These are phyloP conservation scores for Boletus smithii DNA, from an alignment of 1,284 basidiomycete species.

Conservation along the genomic window DNA sequence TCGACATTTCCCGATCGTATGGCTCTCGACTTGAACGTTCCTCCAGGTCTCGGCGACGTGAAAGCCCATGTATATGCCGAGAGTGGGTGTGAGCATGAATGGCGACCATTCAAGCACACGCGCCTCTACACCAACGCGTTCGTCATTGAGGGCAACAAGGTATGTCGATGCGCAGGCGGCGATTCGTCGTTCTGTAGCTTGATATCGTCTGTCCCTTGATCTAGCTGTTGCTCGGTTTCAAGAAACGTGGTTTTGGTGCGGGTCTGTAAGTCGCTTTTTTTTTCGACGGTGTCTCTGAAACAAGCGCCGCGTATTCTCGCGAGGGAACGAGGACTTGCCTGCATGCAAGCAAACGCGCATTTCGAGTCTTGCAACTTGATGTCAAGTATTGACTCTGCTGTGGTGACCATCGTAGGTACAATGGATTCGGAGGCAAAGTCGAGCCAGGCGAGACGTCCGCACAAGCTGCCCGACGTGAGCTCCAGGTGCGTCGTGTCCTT, in stretches of 20 bases:
- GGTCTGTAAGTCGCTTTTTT: constrained; percentile 35
- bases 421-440: constrained; percentile 51
- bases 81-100: constrained; percentile 28
- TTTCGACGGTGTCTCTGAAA: background rate
- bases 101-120: constrained; percentile 22
- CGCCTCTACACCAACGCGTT: constrained; percentile 39
- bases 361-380: background rate
- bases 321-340: background rate
- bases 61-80: constrained; percentile 18
- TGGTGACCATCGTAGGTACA: constrained; percentile 37
- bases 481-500: constrained; percentile 31
- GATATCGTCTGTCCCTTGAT: background rate
- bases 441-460: constrained; percentile 41
- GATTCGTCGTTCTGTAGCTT: background rate
- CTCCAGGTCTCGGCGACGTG: constrained; percentile 26
- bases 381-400: background rate
- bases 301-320: background rate
- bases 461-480: constrained; percentile 43
- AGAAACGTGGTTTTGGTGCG: constrained; percentile 47
- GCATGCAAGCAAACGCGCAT: background rate
- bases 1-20: constrained; percentile 9
- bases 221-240: constrained; percentile 45
- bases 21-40: constrained; percentile 15
- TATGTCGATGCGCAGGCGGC: constrained; percentile 5
- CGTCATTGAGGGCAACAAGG: constrained; percentile 31